These are phyloP conservation scores for Hygrocybe coccinea DNA, from an alignment of 768 basidiomycete genomes.

Conservation along the genomic window DNA sequence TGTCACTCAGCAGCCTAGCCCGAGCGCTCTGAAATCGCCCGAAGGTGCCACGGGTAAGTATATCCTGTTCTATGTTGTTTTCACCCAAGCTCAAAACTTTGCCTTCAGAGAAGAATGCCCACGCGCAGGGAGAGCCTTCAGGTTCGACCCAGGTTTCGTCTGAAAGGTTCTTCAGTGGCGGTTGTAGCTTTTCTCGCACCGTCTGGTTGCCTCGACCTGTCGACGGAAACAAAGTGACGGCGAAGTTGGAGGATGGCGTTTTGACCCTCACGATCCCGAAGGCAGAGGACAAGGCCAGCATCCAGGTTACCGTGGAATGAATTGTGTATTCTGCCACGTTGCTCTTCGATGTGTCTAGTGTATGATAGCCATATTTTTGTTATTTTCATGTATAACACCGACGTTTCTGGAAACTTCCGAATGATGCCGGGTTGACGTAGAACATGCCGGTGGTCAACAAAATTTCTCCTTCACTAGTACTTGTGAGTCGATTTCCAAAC, in stretches of 20 bases:
- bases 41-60: constrained; percentile 26
- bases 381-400: not conserved
- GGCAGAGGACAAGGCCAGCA: constrained; percentile 52
- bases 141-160: constrained; percentile 51
- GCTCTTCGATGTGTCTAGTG: too few species aligned
- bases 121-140: constrained; percentile 13
- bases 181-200: constrained; percentile 58
- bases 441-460: too few species aligned
- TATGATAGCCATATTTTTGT: not conserved
- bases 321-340: too few species aligned
- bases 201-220: constrained; percentile 66
- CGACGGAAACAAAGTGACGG: constrained; percentile 52
- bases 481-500: too few species aligned
- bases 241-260: constrained; percentile 65
- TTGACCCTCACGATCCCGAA: constrained; percentile 60
- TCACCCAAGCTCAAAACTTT: not conserved
- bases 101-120: constrained; percentile 15
- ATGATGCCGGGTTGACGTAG: not conserved
- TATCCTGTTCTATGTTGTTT: not conserved
- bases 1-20: constrained; percentile 24
- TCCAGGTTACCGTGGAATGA: constrained; percentile 43
- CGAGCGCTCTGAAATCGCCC: not conserved
- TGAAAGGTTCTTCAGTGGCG: constrained; percentile 57
- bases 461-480: too few species aligned
- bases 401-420: constrained; percentile 4